These are phyloP conservation scores for Penstemon newberryi DNA, from an alignment of 257 asterid genomes.

Conservation along the genomic window DNA sequence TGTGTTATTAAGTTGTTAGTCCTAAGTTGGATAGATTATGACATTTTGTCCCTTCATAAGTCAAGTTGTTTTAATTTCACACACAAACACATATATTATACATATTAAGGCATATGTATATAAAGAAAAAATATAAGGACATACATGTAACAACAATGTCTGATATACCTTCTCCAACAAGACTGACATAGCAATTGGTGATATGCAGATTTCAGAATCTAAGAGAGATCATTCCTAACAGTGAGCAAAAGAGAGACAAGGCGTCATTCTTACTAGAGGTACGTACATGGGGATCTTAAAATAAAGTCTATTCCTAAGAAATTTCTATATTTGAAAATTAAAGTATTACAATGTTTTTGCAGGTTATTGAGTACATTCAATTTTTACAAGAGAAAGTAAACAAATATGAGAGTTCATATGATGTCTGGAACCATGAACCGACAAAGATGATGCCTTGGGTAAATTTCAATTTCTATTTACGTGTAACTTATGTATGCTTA, in stretches of 20 bases:
- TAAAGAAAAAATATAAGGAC: neutral
- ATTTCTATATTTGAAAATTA: conserved; percentile 20
- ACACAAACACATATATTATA: neutral
- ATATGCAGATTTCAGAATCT: conserved; percentile 76
- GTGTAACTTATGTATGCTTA: neutral
- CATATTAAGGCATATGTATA: neutral
- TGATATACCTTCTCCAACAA: neutral
- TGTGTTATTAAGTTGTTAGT: conserved; percentile 1
- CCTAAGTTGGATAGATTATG: conserved; percentile 2
- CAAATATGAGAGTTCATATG: conserved; percentile 64
- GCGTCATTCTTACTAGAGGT: conserved; percentile 97
- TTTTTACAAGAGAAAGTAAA: conserved; percentile 84
- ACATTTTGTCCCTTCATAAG: neutral
- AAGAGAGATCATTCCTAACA: conserved; percentile 84
- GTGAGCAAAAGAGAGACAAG: conserved; percentile 96
- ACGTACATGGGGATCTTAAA: conserved; percentile 17
- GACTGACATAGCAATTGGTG: conserved; percentile 20
- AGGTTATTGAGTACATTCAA: conserved; percentile 94
- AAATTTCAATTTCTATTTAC: conserved; percentile 12
- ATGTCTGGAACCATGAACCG: conserved; percentile 70
- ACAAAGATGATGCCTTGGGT: conserved; percentile 72
- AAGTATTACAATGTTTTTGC: conserved; percentile 23
- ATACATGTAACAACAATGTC: neutral
- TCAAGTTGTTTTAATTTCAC: neutral
- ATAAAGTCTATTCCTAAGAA: neutral